These are phyloP conservation scores for Amanita molliuscula DNA, from an alignment of 768 basidiomycete species.

Conservation along the genomic window DNA sequence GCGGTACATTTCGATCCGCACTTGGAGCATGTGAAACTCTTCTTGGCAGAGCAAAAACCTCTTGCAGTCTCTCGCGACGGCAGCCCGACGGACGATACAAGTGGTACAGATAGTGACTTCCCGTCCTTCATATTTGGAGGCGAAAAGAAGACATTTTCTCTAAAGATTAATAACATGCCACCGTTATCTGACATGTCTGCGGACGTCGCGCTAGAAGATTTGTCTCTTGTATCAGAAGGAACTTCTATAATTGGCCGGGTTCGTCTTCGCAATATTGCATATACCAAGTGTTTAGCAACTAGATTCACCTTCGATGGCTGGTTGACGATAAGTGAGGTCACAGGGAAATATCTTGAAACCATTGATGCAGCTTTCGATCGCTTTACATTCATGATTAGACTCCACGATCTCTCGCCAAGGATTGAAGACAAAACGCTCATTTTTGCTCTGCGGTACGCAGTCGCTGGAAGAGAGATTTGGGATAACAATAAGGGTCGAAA, in stretches of 20 bases:
- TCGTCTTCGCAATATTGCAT: constrained; percentile 78
- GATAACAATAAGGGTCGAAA: constrained; percentile 81
- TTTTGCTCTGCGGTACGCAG: constrained; percentile 64
- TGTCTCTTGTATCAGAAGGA: constrained; percentile 42
- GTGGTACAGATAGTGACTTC: constrained; percentile 71
- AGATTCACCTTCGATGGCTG: constrained; percentile 92
- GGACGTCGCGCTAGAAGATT: constrained; percentile 44
- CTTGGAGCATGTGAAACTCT: constrained; percentile 90
- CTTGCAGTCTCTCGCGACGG: constrained; percentile 87
- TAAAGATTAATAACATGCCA: constrained; percentile 66
- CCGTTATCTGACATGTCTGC: constrained; percentile 22
- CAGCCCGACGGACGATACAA: constrained; percentile 76
- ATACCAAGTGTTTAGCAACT: constrained; percentile 77
- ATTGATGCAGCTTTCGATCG: constrained; percentile 51
- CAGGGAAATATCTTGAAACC: constrained; percentile 52
- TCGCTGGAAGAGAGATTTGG: constrained; percentile 76
- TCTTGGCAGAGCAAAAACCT: constrained; percentile 91
- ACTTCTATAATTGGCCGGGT: constrained; percentile 59
- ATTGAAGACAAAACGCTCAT: constrained; percentile 80
- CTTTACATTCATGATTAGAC: constrained; percentile 65
- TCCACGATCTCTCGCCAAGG: constrained; percentile 67
- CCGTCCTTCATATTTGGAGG: constrained; percentile 56
- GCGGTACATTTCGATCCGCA: constrained; percentile 89
- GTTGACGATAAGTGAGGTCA: constrained; percentile 94
- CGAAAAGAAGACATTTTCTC: constrained; percentile 31